These are phyloP conservation scores for Graphilbum ipis-grandicollis DNA, from an alignment of 2,329 filamentous ascomycete genomes.

Conservation along the genomic window DNA sequence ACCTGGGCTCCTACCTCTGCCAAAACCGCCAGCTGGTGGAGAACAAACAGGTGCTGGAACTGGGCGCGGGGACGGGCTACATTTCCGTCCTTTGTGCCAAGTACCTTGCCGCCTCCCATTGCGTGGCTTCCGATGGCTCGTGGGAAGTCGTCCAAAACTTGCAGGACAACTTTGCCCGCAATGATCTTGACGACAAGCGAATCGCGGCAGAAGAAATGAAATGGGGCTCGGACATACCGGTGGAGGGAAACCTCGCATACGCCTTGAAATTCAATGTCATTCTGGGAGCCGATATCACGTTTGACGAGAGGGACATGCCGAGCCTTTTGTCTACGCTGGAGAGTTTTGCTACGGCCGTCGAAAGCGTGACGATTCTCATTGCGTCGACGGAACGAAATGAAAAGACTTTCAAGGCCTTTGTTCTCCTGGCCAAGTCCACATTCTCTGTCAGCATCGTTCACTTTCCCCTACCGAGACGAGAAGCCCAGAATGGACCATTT, in stretches of 20 bases:
- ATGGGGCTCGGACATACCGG: slow-evolving; percentile 49
- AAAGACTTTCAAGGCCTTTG: slow-evolving; percentile 49
- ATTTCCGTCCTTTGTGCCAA: slow-evolving; percentile 59
- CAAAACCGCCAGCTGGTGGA: slow-evolving; percentile 24
- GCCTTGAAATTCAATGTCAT: slow-evolving; percentile 37
- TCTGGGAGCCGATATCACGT: slow-evolving; percentile 64
- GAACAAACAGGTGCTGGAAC: slow-evolving; percentile 46
- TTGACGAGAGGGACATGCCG: slow-evolving; percentile 47
- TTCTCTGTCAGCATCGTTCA: slow-evolving; percentile 25
- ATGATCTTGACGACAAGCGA: slow-evolving; percentile 35
- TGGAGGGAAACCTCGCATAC: slow-evolving; percentile 32
- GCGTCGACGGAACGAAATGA: slow-evolving; percentile 55
- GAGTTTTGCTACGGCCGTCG: slow-evolving; percentile 21
- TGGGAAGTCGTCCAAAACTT: slow-evolving; percentile 52
- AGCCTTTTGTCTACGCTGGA: slow-evolving; percentile 39
- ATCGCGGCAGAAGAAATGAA: slow-evolving; percentile 37
- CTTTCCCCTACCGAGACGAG: slow-evolving; percentile 21
- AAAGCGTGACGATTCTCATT: slow-evolving; percentile 42
- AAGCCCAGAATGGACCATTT: slow-evolving; percentile 42
- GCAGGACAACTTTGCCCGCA: slow-evolving; percentile 50
- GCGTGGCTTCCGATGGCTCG: slow-evolving; percentile 58
- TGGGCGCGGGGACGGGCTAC: slow-evolving; percentile 64
- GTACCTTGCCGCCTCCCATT: slow-evolving; percentile 37
- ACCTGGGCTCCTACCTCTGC: slow-evolving; percentile 53
- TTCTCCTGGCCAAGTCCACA: slow-evolving; percentile 30